These are phyloP conservation scores for Aurifilum marmelostoma DNA, from an alignment of 2,329 filamentous ascomycete species.

Conservation along the genomic window DNA sequence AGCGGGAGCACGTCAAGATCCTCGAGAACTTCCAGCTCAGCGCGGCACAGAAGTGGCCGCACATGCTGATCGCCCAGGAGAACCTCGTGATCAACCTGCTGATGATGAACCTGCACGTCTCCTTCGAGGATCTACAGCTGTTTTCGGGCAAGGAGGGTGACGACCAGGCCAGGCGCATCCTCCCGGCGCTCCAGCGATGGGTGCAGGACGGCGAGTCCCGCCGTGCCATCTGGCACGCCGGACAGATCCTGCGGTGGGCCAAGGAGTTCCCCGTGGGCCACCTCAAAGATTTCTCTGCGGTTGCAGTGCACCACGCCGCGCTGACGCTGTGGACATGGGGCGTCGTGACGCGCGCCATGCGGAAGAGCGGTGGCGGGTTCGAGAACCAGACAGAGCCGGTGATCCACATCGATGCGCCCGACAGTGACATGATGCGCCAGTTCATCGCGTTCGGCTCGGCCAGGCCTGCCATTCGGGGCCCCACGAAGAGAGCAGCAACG, in stretches of 20 bases:
- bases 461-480: conserved; percentile 51
- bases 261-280: conserved; percentile 55
- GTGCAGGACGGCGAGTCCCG: conserved; percentile 57
- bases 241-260: conserved; percentile 66
- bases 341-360: conserved; percentile 53
- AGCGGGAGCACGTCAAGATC: conserved; percentile 64
- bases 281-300: conserved; percentile 68
- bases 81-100: conserved; percentile 56
- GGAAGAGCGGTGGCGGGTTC: conserved; percentile 31
- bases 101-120: conserved; percentile 66
- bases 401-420: conserved; percentile 60
- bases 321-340: conserved; percentile 73
- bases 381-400: conserved; percentile 42
- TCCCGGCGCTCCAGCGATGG: conserved; percentile 63
- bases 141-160: conserved; percentile 70
- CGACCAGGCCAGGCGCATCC: conserved; percentile 64
- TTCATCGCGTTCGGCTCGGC: conserved; percentile 62
- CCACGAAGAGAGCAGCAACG: conserved; percentile 31
- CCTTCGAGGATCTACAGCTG: conserved; percentile 66
- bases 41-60: conserved; percentile 45
- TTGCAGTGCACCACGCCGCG: conserved; percentile 70
- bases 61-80: conserved; percentile 50
- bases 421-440: conserved; percentile 55
- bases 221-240: conserved; percentile 68
- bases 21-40: conserved; percentile 53